Evolutionary conservation across 176 grass and related monocot species (phyloP).

Genomic region (Metroxylon sagu): DNA sequence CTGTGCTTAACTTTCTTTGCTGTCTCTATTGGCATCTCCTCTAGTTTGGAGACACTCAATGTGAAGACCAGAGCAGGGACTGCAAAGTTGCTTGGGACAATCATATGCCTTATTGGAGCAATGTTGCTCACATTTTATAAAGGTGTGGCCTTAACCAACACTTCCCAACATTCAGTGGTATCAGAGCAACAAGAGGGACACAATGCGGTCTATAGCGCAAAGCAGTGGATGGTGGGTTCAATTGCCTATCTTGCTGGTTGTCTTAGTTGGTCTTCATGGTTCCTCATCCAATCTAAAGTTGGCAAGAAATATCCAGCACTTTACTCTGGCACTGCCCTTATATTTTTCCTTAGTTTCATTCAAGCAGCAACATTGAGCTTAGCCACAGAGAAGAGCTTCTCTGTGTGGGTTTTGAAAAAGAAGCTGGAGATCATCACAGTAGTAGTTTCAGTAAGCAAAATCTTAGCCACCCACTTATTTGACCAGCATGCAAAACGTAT

Average conservation of each 20-base stretch:
- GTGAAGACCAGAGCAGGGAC: slow-evolving; percentile 34
- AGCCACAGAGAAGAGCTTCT: slow-evolving; percentile 26
- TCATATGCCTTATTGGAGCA: slow-evolving; percentile 45
- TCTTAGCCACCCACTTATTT: too few relatives aligned
- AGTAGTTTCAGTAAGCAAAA: slow-evolving; percentile 44
- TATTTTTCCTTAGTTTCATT: slow-evolving; percentile 55
- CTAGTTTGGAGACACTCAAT: slow-evolving; percentile 48
- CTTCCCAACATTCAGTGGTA: not conserved
- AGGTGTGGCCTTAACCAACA: slow-evolving; percentile 36
- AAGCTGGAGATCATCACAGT: slow-evolving; percentile 48
- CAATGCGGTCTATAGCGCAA: not conserved
- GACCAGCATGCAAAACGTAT: too few relatives aligned
- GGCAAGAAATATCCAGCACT: slow-evolving; percentile 46
- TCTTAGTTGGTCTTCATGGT: slow-evolving; percentile 48
- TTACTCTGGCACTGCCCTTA: slow-evolving; percentile 40
- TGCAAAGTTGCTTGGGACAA: slow-evolving; percentile 42
- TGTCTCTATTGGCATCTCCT: not conserved
- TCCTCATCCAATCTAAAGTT: slow-evolving; percentile 51
- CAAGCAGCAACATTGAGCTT: slow-evolving; percentile 38
- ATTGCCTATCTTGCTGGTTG: slow-evolving; percentile 40
- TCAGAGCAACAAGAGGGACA: not conserved
- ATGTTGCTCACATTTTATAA: slow-evolving; percentile 55
- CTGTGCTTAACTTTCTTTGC: too few relatives aligned
- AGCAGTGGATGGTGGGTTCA: slow-evolving; percentile 48
- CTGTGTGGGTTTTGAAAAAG: slow-evolving; percentile 35